Evolutionary conservation across 352 stramenopile species (phyloP), one percentile per base, ranked within the genome.

Genomic region (Globisporangium paroecandrum): DNA sequence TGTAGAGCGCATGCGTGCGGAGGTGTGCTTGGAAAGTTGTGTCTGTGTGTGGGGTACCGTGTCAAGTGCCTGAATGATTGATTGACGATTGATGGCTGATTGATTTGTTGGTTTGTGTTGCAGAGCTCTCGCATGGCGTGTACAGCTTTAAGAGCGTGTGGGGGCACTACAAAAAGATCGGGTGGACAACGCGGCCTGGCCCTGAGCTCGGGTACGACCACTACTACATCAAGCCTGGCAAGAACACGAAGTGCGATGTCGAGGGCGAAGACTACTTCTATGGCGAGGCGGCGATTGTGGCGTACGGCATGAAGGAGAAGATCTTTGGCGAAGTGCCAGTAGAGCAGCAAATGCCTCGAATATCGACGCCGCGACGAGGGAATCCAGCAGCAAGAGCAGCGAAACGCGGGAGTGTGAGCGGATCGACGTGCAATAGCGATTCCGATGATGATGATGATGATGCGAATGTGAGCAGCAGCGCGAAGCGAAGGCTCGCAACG

Each of bases 61-160:
- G 34, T 41, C n/a, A 15, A 62, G 7, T 38, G 56, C 34, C 51
- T 8, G 6, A 27, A 25, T 24, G 47, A 24, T 15, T 66, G 61
- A 15, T 53, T 29, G 29, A 10, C 43, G 25, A n/a, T 13, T 47
- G 41, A n/a, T 36, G 18, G 8, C 32, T 38, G 32, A 9, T 18
- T 43, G 12, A 43, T 43, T 54, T 13, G 24, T 53, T 22, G 38
- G 34, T 24, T 8, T 12, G 43, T 41, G 32, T 27, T 60, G 22
- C 29, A 82, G 76, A 78, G 34, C 65, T 83, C 18, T 70, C 68
- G 29, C 76, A 75, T 65, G 76, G 76, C 6, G 25, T 79, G 8
- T 83, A 83, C 67, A 83, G 77, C 63, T 83, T 83, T 54, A 68
- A 67, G 32, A 71, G 78, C 63, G 76, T 83, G 25, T 81, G 76